Evolutionary conservation across 78 protist species (phyloP).

Genomic region (Polysphondylium violaceum): DNA sequence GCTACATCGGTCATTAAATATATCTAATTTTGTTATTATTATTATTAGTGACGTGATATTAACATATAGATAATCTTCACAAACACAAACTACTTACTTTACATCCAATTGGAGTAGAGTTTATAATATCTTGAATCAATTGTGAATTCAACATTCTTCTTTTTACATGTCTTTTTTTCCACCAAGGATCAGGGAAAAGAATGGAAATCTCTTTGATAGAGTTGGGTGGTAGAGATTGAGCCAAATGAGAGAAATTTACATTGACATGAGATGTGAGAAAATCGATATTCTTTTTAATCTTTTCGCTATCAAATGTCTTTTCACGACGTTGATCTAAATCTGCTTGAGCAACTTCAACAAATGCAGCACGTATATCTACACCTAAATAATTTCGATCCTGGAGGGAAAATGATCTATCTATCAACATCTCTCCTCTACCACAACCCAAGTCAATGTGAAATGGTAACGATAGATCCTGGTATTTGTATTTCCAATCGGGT

Average conservation of each 20-base stretch:
- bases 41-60: background rate
- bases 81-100: slow-evolving; percentile 25
- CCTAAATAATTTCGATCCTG: background rate
- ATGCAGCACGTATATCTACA: slow-evolving; percentile 16
- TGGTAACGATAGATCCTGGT: background rate
- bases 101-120: background rate
- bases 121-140: background rate
- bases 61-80: background rate
- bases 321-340: background rate
- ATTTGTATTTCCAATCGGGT: background rate
- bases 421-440: slow-evolving; percentile 23
- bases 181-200: slow-evolving; percentile 42
- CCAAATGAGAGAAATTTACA: slow-evolving; percentile 11
- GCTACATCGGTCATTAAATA: slow-evolving; percentile 14
- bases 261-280: background rate
- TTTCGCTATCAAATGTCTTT: background rate
- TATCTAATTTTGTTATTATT: background rate
- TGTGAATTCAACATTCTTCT: slow-evolving; percentile 9
- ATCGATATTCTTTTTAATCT: background rate
- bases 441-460: slow-evolving; percentile 31
- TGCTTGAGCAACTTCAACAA: slow-evolving; percentile 6
- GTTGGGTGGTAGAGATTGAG: slow-evolving; percentile 28
- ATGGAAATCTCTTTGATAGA: slow-evolving; percentile 10
- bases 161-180: slow-evolving; percentile 1
- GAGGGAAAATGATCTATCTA: background rate